Conservation (phyloP, 1,139 yeast species). For the Hyphopichia khmerensis region DNA sequence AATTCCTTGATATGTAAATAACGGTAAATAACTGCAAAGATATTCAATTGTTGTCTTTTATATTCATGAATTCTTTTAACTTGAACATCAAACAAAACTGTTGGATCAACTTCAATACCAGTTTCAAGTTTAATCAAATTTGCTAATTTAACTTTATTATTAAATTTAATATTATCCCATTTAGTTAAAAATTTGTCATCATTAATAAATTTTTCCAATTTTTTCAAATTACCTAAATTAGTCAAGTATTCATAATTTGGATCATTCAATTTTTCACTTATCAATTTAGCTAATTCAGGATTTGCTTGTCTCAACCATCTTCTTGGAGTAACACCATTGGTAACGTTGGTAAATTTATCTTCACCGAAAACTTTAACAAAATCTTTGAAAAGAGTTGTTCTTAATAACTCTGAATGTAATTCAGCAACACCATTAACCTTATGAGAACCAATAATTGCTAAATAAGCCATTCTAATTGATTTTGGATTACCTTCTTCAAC, state of each 20-base stretch:
- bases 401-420: conserved; percentile 86
- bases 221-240: conserved; percentile 67
- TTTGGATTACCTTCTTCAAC: conserved; percentile 81
- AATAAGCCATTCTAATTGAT: conserved; percentile 87
- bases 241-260: conserved; percentile 63
- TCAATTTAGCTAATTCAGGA: conserved; percentile 72
- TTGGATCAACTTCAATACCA: conserved; percentile 68
- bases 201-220: conserved; percentile 63
- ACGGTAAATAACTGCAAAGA: conserved; percentile 84
- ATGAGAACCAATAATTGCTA: conserved; percentile 91
- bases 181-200: conserved; percentile 64
- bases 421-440: conserved; percentile 96
- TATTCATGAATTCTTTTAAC: conserved; percentile 95
- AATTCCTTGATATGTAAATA: conserved; percentile 74
- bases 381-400: conserved; percentile 86
- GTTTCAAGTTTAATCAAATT: conserved; percentile 64
- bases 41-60: conserved; percentile 91
- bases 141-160: conserved; percentile 73
- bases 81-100: conserved; percentile 84
- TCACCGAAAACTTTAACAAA: conserved; percentile 80
- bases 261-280: conserved; percentile 68
- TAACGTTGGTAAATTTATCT: conserved; percentile 85
- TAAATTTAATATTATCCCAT: conserved; percentile 73
- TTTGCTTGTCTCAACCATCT: conserved; percentile 96
- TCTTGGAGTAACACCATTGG: conserved; percentile 95